Evolutionary conservation across 805 yeast species (phyloP).

Genomic region (Lachancea nothofagi): DNA sequence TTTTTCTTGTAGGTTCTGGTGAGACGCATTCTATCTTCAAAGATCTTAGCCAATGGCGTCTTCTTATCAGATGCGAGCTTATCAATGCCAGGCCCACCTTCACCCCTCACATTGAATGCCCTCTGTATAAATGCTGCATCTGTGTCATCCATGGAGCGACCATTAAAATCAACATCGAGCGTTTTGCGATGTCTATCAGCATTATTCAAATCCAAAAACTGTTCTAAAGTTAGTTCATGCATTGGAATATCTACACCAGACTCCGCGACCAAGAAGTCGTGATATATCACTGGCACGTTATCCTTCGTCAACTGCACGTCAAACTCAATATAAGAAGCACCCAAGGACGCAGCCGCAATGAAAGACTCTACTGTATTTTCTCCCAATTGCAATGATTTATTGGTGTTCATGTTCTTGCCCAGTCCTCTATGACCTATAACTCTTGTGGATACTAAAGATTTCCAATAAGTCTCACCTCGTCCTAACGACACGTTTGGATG

Average conservation of each 20-base stretch:
- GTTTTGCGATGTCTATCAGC: slow-evolving; percentile 18
- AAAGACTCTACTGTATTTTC: slow-evolving; percentile 94
- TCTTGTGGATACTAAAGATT: slow-evolving; percentile 76
- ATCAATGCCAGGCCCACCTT: not conserved
- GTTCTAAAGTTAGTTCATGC: slow-evolving; percentile 88
- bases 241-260: slow-evolving; percentile 94
- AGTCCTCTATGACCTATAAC: slow-evolving; percentile 95
- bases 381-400: slow-evolving; percentile 82
- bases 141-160: slow-evolving; percentile 30
- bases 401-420: slow-evolving; percentile 73
- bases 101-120: slow-evolving; percentile 1
- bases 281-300: slow-evolving; percentile 85
- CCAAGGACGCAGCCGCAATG: slow-evolving; percentile 91
- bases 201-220: slow-evolving; percentile 56
- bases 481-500: slow-evolving; percentile 20
- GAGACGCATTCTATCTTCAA: slow-evolving; percentile 61
- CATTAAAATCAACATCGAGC: slow-evolving; percentile 1
- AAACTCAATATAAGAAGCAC: slow-evolving; percentile 94
- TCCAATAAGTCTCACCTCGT: slow-evolving; percentile 76
- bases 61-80: not conserved
- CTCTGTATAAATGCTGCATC: slow-evolving; percentile 13
- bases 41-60: slow-evolving; percentile 5
- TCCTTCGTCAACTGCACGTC: slow-evolving; percentile 95
- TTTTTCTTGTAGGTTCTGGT: slow-evolving; percentile 85
- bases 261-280: slow-evolving; percentile 90